A percentile compares a stretch with the other conserved stretches of the same genome.
These are phyloP conservation scores for Cadophora luteo-olivacea DNA, from an alignment of 2,329 filamentous ascomycete genomes.

Conservation along the genomic window DNA sequence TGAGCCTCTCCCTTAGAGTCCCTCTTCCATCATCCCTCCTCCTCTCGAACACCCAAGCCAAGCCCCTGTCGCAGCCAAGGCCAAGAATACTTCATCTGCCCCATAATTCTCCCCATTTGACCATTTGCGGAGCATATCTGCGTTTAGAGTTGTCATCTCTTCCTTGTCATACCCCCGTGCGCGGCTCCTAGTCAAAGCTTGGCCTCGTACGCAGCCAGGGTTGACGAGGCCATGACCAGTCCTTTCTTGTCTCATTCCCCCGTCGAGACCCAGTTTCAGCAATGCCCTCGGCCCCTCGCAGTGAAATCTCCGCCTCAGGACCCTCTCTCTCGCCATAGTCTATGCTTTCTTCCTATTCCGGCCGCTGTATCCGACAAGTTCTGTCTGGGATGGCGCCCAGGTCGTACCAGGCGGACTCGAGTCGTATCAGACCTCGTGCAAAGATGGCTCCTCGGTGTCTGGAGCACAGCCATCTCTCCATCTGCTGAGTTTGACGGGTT, in stretches of 20 bases:
- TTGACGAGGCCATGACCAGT: constrained; percentile 20
- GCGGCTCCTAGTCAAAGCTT: constrained; percentile 26
- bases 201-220: constrained; percentile 23
- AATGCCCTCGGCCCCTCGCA: constrained; percentile 32
- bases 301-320: constrained; percentile 12
- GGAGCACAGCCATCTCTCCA: constrained; percentile 33
- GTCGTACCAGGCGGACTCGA: constrained; percentile 21
- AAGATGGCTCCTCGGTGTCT: constrained; percentile 24
- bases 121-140: constrained; percentile 17
- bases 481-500: constrained; percentile 23
- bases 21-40: constrained; percentile 4
- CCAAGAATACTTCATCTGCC: constrained; percentile 13
- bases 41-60: constrained; percentile 4
- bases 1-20: constrained; percentile 1
- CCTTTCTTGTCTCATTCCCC: constrained; percentile 27
- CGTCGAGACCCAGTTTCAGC: constrained; percentile 29
- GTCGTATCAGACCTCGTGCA: constrained; percentile 27
- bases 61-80: constrained; percentile 22
- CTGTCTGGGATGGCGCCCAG: constrained; percentile 23
- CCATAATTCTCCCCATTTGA: neutral
- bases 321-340: constrained; percentile 4
- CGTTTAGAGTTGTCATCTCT: constrained; percentile 29
- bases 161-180: constrained; percentile 21
- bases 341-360: constrained; percentile 17
- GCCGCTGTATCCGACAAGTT: constrained; percentile 26